phyloP scores from a whole-genome alignment of 2,329 filamentous ascomycete genomes.

The Ophiostoma piceae region DNA sequence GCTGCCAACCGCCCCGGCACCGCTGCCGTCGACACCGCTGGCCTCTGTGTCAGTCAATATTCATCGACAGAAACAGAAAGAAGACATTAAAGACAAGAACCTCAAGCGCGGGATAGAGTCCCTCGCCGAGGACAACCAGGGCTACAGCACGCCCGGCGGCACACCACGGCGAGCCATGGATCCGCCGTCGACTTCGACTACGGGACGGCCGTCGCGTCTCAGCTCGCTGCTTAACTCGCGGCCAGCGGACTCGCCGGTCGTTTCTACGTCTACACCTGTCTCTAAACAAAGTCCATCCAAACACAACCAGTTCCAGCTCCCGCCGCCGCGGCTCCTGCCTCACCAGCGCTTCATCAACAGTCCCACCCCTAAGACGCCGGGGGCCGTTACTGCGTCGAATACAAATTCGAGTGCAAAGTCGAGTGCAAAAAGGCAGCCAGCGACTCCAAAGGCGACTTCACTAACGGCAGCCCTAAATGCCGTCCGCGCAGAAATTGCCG shows the following conservation, averaged over 20 bases:
- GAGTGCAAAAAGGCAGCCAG: neutral
- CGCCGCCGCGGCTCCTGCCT: conserved; percentile 21
- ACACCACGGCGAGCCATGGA: neutral
- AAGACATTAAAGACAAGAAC: neutral
- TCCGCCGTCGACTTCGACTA: neutral
- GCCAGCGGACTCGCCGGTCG: conserved; percentile 22
- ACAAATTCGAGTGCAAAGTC: neutral
- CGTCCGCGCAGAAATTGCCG: conserved; percentile 14
- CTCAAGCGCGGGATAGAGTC: conserved; percentile 24
- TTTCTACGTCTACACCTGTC: neutral
- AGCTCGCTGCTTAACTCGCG: conserved; percentile 24
- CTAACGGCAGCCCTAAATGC: conserved; percentile 14
- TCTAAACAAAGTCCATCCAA: neutral
- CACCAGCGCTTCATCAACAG: neutral
- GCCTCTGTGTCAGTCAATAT: conserved; percentile 23
- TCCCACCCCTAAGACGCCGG: neutral
- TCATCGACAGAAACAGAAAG: neutral
- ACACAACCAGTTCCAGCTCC: conserved; percentile 22
- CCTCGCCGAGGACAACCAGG: conserved; percentile 18
- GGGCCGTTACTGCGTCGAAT: neutral
- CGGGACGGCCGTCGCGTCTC: conserved; percentile 18
- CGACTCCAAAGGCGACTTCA: neutral
- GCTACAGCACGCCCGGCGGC: conserved; percentile 3
- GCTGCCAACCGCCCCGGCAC: neutral
- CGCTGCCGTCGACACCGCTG: conserved; percentile 7